phyloP scores from a whole-genome alignment of 2,329 filamentous ascomycete species.

The Colletotrichum filicis region DNA sequence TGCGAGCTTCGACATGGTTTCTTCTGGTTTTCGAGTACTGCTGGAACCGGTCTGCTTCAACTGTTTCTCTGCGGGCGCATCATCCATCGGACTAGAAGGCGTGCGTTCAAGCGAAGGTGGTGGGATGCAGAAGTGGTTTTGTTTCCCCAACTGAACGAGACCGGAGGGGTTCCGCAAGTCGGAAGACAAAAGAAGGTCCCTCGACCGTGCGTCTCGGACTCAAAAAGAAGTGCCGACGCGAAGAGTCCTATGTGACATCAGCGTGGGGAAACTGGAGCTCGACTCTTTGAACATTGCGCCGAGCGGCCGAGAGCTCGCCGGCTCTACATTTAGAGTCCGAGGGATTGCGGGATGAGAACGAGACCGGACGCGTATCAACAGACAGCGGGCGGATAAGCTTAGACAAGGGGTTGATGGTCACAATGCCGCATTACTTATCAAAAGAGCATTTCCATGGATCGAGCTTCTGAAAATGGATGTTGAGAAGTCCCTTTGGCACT shows the following conservation, averaged over 20 bases:
- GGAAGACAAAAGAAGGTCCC: slow-evolving; percentile 27
- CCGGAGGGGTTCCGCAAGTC: slow-evolving; percentile 21
- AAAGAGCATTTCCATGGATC: slow-evolving; percentile 13
- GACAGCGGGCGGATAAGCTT: not conserved
- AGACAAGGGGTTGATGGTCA: not conserved
- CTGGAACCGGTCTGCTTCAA: not conserved
- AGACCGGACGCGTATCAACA: slow-evolving; percentile 9
- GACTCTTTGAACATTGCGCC: slow-evolving; percentile 18
- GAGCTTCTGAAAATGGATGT: not conserved
- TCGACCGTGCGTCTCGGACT: not conserved
- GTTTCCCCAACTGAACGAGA: slow-evolving; percentile 4
- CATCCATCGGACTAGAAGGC: slow-evolving; percentile 16
- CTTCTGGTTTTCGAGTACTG: not conserved
- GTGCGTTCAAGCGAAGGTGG: not conserved
- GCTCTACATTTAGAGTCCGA: slow-evolving; percentile 28
- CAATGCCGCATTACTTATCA: slow-evolving; percentile 18
- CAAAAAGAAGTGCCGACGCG: slow-evolving; percentile 18
- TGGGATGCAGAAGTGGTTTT: slow-evolving; percentile 27
- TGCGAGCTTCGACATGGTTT: slow-evolving; percentile 78
- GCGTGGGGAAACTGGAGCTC: not conserved
- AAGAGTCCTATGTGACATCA: slow-evolving; percentile 27
- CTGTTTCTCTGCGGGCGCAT: slow-evolving; percentile 1
- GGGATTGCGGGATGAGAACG: not conserved
- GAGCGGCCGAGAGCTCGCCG: slow-evolving; percentile 22
- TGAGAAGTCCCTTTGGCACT: not conserved